Evolutionary conservation across 306 rosid species (phyloP), one percentile per base, ranked within the genome.

Genomic region (Medicago lupulina): DNA sequence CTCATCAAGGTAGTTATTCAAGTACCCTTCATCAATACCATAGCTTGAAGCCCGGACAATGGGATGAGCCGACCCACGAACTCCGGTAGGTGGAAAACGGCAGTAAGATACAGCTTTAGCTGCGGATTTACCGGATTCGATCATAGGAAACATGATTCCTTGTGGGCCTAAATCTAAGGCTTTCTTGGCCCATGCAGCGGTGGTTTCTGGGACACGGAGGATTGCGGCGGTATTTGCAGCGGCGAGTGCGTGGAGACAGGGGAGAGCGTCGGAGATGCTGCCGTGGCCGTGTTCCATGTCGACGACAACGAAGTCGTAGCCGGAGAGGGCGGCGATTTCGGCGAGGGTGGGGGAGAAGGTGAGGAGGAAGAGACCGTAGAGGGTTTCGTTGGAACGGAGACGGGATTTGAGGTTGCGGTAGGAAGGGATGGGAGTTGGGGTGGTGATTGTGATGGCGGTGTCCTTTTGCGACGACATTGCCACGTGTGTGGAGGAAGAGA

Each of bases 271-370:
- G 73, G 88, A 14, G 74, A 86, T 77, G 8, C 90, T 89, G 44
- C 94, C 98, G 54, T 84, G 85, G 41, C 94, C 98, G 71, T 92
- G 98, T 57, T 92, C 98, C 94, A 92, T 90, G 86, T 92, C 98
- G 65, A 92, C 54, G 1, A 92, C 91, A 14, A 88, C 89, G 40
- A 88, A 92, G 67, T 92, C 96, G 70, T 88, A 93, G 79, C 96
- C 95, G 60, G 97, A 62, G 50, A 87, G 89, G 19, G 86, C 93
- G 0, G 90, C 91, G 81, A 90, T 93, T 87, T 90, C 95, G 18
- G 95, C 91, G 5, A 94, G 76, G 15, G 98, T 87, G 13, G 97
- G 98, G 55, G 95, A 90, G 86, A 89, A 87, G 76, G 85, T 70
- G 75, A 90, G 95, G 78, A 86, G 87, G 88, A 94, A 90, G 76